These are phyloP conservation scores for Xylaria polymorpha DNA, from an alignment of 2,329 filamentous ascomycete genomes.

Conservation along the genomic window DNA sequence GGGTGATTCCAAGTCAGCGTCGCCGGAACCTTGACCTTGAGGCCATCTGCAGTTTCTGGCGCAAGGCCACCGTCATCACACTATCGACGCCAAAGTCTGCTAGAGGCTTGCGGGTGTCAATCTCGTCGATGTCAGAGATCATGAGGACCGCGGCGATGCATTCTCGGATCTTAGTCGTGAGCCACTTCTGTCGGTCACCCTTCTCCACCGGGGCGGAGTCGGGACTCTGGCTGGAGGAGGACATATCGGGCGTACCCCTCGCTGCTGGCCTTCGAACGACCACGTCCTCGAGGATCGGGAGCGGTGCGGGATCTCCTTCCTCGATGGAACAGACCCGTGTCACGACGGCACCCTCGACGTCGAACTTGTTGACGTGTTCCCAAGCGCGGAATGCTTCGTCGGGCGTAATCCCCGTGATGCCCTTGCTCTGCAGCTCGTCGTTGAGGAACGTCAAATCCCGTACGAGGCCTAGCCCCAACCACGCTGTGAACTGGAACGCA, in stretches of 20 bases:
- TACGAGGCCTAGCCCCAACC: conserved; percentile 56
- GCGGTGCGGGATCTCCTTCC: conserved; percentile 46
- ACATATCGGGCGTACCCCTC: neutral
- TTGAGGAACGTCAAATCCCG: conserved; percentile 51
- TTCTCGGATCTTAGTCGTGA: conserved; percentile 49
- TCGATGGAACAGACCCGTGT: conserved; percentile 50
- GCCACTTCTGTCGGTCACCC: conserved; percentile 48
- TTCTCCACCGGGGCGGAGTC: conserved; percentile 13
- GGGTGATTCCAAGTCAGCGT: conserved; percentile 57
- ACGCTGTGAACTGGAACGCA: conserved; percentile 57
- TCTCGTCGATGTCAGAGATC: conserved; percentile 47
- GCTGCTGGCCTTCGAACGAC: conserved; percentile 38
- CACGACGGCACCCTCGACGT: conserved; percentile 55
- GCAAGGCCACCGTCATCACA: conserved; percentile 54
- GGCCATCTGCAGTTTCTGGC: conserved; percentile 51
- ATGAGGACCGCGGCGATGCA: conserved; percentile 52
- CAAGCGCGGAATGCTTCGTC: conserved; percentile 58
- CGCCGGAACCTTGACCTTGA: conserved; percentile 53
- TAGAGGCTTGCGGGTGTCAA: conserved; percentile 51
- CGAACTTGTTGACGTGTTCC: conserved; percentile 51
- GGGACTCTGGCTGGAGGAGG: neutral
- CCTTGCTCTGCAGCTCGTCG: conserved; percentile 55
- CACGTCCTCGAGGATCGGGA: conserved; percentile 48
- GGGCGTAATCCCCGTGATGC: conserved; percentile 56
- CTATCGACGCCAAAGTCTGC: conserved; percentile 54